These are phyloP conservation scores for Marsdenia floribunda DNA, from an alignment of 257 asterid species.

Conservation along the genomic window DNA sequence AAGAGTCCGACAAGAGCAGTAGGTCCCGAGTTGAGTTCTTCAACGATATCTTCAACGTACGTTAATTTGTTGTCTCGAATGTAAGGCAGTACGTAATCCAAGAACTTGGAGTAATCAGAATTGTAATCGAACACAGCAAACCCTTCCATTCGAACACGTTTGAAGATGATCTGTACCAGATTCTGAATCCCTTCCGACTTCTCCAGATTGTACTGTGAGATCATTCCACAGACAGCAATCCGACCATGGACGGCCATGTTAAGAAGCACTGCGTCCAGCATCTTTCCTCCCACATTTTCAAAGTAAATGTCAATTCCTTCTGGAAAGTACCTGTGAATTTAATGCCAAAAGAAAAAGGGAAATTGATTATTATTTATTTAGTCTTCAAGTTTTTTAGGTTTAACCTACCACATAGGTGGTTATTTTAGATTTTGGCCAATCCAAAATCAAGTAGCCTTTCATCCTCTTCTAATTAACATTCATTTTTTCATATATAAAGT, in stretches of 20 bases:
- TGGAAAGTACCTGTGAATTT: slow-evolving; percentile 12
- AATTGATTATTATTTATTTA: no score
- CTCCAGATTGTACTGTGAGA: slow-evolving; percentile 21
- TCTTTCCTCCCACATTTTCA: slow-evolving; percentile 22
- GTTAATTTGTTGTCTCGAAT: slow-evolving; percentile 30
- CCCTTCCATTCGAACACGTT: slow-evolving; percentile 37
- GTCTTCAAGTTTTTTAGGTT: no score
- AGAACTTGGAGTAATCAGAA: slow-evolving; percentile 30
- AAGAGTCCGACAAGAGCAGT: slow-evolving; percentile 38
- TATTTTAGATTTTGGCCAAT: no score
- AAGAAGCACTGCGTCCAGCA: slow-evolving; percentile 19
- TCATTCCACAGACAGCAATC: slow-evolving; percentile 17
- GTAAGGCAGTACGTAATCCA: slow-evolving; percentile 29
- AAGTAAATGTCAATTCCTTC: slow-evolving; percentile 18
- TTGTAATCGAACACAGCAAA: slow-evolving; percentile 19
- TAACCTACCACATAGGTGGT: no score
- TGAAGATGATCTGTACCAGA: slow-evolving; percentile 17
- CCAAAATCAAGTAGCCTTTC: no score
- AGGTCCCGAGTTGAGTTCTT: slow-evolving; percentile 45
- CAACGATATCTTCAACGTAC: slow-evolving; percentile 38
- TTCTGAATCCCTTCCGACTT: slow-evolving; percentile 28
- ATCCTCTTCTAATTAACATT: no score
- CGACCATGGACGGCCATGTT: slow-evolving; percentile 8
- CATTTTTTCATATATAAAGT: no score
- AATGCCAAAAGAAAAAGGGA: no score